Evolutionary conservation across 169 alveolate genomes (phyloP).

Genomic region (Plasmodium gonderi): DNA sequence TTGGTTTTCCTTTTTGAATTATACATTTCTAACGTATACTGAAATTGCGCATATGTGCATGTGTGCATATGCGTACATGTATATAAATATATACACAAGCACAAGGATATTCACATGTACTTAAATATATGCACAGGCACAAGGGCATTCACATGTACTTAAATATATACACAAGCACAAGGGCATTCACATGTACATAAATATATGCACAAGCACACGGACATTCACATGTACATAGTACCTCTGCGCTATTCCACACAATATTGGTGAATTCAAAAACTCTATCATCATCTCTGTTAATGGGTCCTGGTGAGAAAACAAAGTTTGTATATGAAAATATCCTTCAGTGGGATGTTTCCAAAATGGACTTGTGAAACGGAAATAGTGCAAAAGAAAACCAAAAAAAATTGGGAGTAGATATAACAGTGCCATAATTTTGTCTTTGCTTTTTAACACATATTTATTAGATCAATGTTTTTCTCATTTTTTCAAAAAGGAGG

Average conservation of each 20-base stretch:
- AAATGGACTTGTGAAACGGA: neutral
- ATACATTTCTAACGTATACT: no score
- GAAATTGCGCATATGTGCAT: no score
- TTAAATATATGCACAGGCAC: neutral
- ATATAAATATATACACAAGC: no score
- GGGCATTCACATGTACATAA: neutral
- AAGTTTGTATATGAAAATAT: neutral
- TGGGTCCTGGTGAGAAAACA: constrained; percentile 11
- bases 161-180: neutral
- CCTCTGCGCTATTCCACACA: constrained; percentile 65
- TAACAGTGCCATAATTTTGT: no score
- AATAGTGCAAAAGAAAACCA: neutral
- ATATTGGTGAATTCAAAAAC: constrained; percentile 55
- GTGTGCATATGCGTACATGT: neutral
- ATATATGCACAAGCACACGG: neutral
- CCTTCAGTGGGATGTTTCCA: neutral
- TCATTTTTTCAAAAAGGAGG: neutral
- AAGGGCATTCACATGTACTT: neutral
- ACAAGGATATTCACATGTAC: no score
- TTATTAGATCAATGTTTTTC: neutral
- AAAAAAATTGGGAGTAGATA: no score
- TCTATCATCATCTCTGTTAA: constrained; percentile 8
- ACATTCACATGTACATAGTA: neutral
- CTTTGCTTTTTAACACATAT: neutral
- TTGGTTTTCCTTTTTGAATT: no score